Conservation (phyloP, 495 filamentous ascomycete species). For the Penicillium cinerascens region DNA sequence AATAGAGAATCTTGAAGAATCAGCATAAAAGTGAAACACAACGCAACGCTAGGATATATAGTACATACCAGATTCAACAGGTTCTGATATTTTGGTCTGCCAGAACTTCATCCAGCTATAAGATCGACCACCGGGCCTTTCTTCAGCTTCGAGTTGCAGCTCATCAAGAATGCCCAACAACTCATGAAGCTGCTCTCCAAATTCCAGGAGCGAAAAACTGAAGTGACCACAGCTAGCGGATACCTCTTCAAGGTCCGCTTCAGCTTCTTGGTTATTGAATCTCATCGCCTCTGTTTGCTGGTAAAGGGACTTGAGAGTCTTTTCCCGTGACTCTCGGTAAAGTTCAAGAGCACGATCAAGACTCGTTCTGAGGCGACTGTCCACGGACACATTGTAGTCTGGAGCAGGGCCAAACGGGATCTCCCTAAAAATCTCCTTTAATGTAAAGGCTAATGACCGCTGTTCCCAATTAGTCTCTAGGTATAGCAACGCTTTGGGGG, state of each 20-base stretch:
- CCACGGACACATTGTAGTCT: constrained; percentile 63
- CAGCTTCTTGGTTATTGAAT: constrained; percentile 62
- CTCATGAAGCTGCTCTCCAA: constrained; percentile 82
- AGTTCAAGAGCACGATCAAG: constrained; percentile 73
- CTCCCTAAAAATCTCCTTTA: constrained; percentile 83
- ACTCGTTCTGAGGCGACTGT: constrained; percentile 73
- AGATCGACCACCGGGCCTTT: constrained; percentile 52
- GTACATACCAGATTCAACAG: constrained; percentile 9
- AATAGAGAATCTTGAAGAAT: not conserved
- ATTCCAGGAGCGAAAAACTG: constrained; percentile 79
- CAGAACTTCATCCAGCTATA: constrained; percentile 92
- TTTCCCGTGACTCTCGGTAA: constrained; percentile 68
- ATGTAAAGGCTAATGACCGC: constrained; percentile 86
- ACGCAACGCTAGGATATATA: not conserved
- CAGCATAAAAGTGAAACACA: not conserved
- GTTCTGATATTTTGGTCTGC: constrained; percentile 33
- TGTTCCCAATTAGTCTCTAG: constrained; percentile 26
- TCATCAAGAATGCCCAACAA: constrained; percentile 84
- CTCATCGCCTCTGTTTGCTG: constrained; percentile 66
- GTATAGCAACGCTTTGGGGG: not conserved
- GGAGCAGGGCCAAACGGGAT: constrained; percentile 71
- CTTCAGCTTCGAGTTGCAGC: constrained; percentile 64
- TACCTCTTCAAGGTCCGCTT: constrained; percentile 94
- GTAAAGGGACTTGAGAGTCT: constrained; percentile 76
- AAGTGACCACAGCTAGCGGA: constrained; percentile 95